Base-by-base conservation (phyloP, 148 eudicot species). In the Camellia granthamiana region DNA sequence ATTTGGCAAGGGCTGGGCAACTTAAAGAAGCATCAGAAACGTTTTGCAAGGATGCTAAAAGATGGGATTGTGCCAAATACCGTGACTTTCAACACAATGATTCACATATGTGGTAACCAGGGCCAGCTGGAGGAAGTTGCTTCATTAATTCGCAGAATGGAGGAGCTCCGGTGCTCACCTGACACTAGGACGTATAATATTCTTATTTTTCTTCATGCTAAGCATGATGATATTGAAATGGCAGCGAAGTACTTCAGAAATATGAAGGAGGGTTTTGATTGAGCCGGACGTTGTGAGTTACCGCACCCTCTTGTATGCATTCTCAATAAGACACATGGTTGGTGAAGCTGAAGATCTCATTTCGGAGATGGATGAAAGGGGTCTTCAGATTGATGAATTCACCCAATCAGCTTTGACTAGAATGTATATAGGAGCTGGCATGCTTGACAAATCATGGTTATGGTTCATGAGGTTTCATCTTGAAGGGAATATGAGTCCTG, bases 111-210 rank as follows among this genome's bases (percentile, higher is more conserved):
- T 76, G 98, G 97, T 44, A 89, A 88, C 81, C 84, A 84, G 79
- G 97, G 93, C 23, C 84, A 51, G 83, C 69, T 93, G n/a, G 90
- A 88, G 62, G 90, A 93, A 87, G 93, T 90, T 14, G 81, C 84
- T 63, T 85, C 77, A 7, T 76, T 95, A 80, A 86, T 92, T 81
- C 81, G 38, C 13, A 93, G 85, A 85, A 95, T 95, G 97, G 88
- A 93, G 55, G 88, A 84, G 75, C 89, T 87, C 61, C 85, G 82
- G 69, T 91, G 97, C 76, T 58, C 68, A 66, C 97, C 94, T 43
- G 97, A 95, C 81, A 90, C 92, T n/a, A 89, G 97, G 88, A 95
- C 98, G 0, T 93, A 85, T 80, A 93, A 90, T 79, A 95, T 95
- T 84, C 93, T 95, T 75, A 95, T 93, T 52, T 88, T 89, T n/a